Evolutionary conservation across 2,329 filamentous ascomycete species (phyloP).

Genomic region (Colletotrichum orbiculare): DNA sequence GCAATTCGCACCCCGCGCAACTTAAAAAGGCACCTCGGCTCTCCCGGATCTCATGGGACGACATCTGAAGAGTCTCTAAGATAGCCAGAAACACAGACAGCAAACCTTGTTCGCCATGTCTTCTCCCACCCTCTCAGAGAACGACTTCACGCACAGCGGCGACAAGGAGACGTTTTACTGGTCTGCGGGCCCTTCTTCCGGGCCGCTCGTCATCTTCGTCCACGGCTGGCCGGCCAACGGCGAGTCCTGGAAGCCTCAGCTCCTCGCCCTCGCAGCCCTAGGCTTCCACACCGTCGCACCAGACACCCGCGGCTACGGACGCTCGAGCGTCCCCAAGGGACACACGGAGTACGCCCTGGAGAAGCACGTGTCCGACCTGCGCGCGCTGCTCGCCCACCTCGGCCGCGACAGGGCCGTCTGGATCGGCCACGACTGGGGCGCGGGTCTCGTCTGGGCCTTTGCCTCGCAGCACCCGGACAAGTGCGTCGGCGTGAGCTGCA

Average conservation of each 20-base stretch:
- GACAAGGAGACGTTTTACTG: conserved; percentile 45
- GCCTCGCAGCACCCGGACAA: conserved; percentile 44
- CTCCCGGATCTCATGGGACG: no score
- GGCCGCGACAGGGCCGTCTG: conserved; percentile 54
- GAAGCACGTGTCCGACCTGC: conserved; percentile 46
- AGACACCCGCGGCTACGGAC: conserved; percentile 51
- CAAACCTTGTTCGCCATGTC: background rate
- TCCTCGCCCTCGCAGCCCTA: conserved; percentile 42
- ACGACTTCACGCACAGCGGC: conserved; percentile 36
- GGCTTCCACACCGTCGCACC: conserved; percentile 48
- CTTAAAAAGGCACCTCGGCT: no score
- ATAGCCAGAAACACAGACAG: no score
- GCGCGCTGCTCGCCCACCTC: conserved; percentile 46
- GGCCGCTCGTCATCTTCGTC: conserved; percentile 47
- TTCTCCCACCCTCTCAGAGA: conserved; percentile 6
- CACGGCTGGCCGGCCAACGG: conserved; percentile 51
- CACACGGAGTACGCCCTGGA: conserved; percentile 45
- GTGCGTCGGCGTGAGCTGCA: conserved; percentile 40
- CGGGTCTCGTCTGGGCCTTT: conserved; percentile 41
- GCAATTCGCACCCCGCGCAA: no score
- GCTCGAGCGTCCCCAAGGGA: conserved; percentile 46
- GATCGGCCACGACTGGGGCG: conserved; percentile 59
- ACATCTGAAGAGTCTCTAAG: no score
- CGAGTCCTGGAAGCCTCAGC: conserved; percentile 46
- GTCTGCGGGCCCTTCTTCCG: conserved; percentile 42